Evolutionary conservation across 306 rosid species (phyloP).

Genomic region (Carpinus fangiana): DNA sequence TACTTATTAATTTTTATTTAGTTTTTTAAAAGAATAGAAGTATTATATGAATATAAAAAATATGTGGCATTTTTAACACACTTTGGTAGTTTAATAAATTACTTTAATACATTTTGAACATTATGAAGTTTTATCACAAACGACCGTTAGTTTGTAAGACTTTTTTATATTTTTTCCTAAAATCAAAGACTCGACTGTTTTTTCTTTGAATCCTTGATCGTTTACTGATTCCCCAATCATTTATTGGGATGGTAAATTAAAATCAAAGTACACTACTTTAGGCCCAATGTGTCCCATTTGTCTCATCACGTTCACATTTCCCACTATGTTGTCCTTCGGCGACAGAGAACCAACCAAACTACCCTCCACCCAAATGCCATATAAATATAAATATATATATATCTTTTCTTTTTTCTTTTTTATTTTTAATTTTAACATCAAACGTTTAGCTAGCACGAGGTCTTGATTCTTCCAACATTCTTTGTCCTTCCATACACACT

Average conservation of each 20-base stretch:
- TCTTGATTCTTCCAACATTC: slow-evolving; percentile 27
- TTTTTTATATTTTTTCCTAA: too few species aligned
- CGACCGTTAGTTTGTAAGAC: too few species aligned
- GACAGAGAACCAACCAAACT: slow-evolving; percentile 26
- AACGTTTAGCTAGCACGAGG: slow-evolving; percentile 9
- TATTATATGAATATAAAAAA: too few species aligned
- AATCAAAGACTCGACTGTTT: neutral
- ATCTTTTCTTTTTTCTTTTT: neutral
- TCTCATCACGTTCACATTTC: slow-evolving; percentile 19
- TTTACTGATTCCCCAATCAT: slow-evolving; percentile 11
- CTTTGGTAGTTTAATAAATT: too few species aligned
- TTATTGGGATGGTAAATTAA: slow-evolving; percentile 27
- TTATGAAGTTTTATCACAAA: too few species aligned
- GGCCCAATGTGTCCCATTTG: neutral
- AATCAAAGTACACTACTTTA: slow-evolving; percentile 24
- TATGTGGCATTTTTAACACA: too few species aligned
- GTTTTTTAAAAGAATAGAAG: too few species aligned
- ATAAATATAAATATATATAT: slow-evolving; percentile 10
- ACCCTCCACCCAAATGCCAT: neutral
- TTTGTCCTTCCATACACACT: slow-evolving; percentile 17
- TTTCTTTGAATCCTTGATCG: neutral
- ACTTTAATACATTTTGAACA: too few species aligned
- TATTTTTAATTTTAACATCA: neutral
- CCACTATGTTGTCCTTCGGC: slow-evolving; percentile 23
- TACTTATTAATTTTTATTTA: too few species aligned